These are phyloP conservation scores for Xylaria telfairii DNA, from an alignment of 495 filamentous ascomycete genomes.

Conservation along the genomic window DNA sequence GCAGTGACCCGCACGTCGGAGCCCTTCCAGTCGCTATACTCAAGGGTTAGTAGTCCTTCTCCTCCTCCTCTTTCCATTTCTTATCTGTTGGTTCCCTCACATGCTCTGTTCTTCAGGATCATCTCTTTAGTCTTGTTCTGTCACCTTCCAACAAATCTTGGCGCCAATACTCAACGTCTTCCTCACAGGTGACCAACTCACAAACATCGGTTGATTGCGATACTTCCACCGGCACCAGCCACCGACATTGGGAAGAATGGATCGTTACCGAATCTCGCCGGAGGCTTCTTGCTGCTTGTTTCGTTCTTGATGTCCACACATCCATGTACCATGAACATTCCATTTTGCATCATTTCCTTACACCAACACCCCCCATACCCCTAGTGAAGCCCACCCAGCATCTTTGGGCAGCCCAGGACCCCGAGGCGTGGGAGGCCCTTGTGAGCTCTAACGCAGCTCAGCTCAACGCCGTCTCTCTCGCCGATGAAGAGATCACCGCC, in stretches of 20 bases:
- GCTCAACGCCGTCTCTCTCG: constrained; percentile 32
- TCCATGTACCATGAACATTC: constrained; percentile 55
- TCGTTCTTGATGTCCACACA: constrained; percentile 58
- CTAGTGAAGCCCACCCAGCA: constrained; percentile 42
- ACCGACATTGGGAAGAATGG: constrained; percentile 55
- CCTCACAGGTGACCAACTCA: constrained; percentile 48
- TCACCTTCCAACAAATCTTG: constrained; percentile 41
- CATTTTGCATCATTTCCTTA: constrained; percentile 34
- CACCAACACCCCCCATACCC: constrained; percentile 43
- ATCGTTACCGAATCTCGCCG: constrained; percentile 53
- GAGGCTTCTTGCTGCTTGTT: constrained; percentile 57
- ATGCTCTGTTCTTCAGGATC: constrained; percentile 41
- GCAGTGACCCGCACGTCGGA: constrained; percentile 49
- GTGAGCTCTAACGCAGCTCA: constrained; percentile 35
- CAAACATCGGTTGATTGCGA: constrained; percentile 38
- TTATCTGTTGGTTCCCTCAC: constrained; percentile 47
- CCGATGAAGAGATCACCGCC: constrained; percentile 40
- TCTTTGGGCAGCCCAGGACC: constrained; percentile 49
- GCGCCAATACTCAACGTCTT: constrained; percentile 55
- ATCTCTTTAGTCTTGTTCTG: constrained; percentile 44
- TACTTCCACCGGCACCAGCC: constrained; percentile 29
- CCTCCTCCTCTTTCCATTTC: constrained; percentile 36
- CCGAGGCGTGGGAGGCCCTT: constrained; percentile 43
- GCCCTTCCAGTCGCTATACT: constrained; percentile 57
- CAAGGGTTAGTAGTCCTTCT: constrained; percentile 55